These are phyloP conservation scores for Ceratonia siliqua DNA, from an alignment of 306 rosid species.

Conservation along the genomic window DNA sequence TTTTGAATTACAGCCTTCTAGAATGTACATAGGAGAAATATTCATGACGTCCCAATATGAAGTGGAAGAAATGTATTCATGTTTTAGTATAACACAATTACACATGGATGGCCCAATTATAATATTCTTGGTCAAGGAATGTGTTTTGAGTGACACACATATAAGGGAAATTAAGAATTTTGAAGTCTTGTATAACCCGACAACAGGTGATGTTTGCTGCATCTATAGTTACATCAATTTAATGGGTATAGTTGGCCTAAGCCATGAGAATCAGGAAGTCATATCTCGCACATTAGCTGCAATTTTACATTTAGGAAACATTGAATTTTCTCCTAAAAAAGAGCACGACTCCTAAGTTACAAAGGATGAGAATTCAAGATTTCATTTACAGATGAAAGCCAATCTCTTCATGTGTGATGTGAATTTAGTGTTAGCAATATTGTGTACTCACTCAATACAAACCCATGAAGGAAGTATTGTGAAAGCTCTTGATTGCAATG, in stretches of 20 bases:
- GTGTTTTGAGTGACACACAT: conserved; percentile 69
- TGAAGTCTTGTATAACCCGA: conserved; percentile 84
- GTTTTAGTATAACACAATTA: conserved; percentile 82
- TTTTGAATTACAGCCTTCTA: conserved; percentile 85
- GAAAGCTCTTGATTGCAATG: conserved; percentile 90
- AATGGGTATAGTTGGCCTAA: conserved; percentile 94
- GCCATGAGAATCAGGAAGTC: conserved; percentile 84
- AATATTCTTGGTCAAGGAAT: conserved; percentile 91
- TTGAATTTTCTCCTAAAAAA: conserved; percentile 96
- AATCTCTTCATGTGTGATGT: conserved; percentile 88
- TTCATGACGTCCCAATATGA: conserved; percentile 80
- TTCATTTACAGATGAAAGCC: conserved; percentile 80
- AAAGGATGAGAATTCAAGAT: conserved; percentile 78
- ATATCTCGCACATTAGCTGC: conserved; percentile 90
- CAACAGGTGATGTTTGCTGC: conserved; percentile 88
- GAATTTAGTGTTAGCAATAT: conserved; percentile 68
- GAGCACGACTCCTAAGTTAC: conserved; percentile 85
- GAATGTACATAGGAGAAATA: conserved; percentile 67
- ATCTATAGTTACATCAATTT: conserved; percentile 89
- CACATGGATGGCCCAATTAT: conserved; percentile 76
- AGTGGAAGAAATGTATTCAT: conserved; percentile 93
- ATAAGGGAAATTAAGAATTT: conserved; percentile 74
- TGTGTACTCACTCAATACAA: conserved; percentile 88
- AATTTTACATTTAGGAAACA: conserved; percentile 84
- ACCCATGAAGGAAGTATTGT: conserved; percentile 90